These are phyloP conservation scores for Forsythia viridissima DNA, from an alignment of 257 asterid genomes.

Conservation along the genomic window DNA sequence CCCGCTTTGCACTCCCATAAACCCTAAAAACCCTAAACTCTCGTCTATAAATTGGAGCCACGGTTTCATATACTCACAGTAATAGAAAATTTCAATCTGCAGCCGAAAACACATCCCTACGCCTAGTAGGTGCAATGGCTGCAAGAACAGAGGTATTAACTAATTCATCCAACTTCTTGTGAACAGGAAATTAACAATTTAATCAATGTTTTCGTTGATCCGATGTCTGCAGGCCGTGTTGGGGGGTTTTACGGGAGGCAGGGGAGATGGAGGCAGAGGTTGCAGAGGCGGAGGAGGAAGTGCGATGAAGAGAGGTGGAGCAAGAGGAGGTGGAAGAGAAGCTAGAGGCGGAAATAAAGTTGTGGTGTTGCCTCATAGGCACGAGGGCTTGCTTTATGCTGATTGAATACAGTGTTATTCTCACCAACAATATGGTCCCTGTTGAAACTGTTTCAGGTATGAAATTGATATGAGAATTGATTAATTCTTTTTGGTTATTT, in stretches of 20 bases:
- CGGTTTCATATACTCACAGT: too few species aligned
- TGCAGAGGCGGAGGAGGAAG: slow-evolving; percentile 27
- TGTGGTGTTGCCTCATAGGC: neutral
- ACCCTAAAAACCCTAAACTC: slow-evolving; percentile 33
- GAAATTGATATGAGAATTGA: too few species aligned
- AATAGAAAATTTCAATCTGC: neutral
- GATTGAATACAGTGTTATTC: too few species aligned
- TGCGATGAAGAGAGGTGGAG: slow-evolving; percentile 30
- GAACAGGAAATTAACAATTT: neutral
- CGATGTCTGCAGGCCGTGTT: slow-evolving; percentile 31
- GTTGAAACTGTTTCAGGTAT: too few species aligned
- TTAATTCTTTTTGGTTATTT: too few species aligned
- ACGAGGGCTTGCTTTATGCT: too few species aligned
- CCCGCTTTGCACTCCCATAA: neutral
- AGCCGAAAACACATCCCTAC: neutral
- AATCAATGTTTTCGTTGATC: neutral
- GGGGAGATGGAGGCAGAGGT: neutral
- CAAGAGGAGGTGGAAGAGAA: slow-evolving; percentile 9
- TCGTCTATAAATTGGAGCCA: slow-evolving; percentile 21
- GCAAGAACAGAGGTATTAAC: slow-evolving; percentile 24
- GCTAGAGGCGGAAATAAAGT: neutral
- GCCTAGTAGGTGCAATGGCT: slow-evolving; percentile 29
- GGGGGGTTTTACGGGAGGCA: slow-evolving; percentile 22
- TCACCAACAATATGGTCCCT: too few species aligned
- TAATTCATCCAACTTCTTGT: neutral